Evolutionary conservation across 2,329 filamentous ascomycete species (phyloP), one percentile per base, ranked within the genome.

Genomic region (Phaeosphaeriaceae sp.): DNA sequence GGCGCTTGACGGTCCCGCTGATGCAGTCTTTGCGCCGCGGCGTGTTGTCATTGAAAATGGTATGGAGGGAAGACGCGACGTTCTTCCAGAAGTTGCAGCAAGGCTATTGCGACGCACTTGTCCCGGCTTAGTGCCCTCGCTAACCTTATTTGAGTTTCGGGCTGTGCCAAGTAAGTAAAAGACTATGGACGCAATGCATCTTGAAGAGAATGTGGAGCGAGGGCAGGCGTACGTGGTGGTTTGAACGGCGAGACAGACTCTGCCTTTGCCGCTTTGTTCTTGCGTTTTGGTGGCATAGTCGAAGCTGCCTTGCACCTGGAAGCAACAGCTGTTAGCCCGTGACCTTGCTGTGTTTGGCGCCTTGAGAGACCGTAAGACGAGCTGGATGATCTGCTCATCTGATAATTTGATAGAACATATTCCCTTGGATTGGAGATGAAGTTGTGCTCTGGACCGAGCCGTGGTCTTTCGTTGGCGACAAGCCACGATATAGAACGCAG

Each of bases 11-110:
- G 70, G 61, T 22, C 70, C 74, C 57, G 70, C 71, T 33, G 76
- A 78, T 51, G 71, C 73, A 58, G 71, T 74, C 61, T 75, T 76
- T 67, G 75, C 74, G 71, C 76, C 76, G 67, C 75, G 75, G 56
- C 81, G 77, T 51, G 80, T 83, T 56, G 78, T 82, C 81, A 83
- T 83, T 71, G 82, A 80, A 68, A 82, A 73, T 53, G 80, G 79
- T 71, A 78, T 76, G 58, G 80, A 80, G 62, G 80, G 80, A 71
- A 82, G 79, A 65, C 79, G 73, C 63, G 75, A 75, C 61, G 72
- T 67, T 65, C 65, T 68, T 76, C 56, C 60, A 66, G 51, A 46
- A 53, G 51, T 46, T 53, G 51, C 42, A 47, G 40, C 53, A 56
- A 51, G 48, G 53, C 53, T 56, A 46, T 56, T 56, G 53, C 53